These are phyloP conservation scores for Pichia norvegensis DNA, from an alignment of 1,139 yeast species.

Conservation along the genomic window DNA sequence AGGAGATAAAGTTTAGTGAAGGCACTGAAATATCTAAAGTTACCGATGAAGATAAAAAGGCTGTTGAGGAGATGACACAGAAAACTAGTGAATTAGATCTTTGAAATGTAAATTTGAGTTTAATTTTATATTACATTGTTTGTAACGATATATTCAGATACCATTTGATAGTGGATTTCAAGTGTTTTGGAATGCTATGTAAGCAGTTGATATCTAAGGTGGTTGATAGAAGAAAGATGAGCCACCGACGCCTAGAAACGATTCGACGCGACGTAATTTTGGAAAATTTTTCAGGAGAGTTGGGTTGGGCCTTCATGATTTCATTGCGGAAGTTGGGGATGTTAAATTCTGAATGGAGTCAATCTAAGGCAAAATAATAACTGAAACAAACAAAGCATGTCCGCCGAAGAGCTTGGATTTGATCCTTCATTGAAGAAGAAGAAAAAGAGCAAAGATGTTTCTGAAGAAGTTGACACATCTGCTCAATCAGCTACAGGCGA, in stretches of 20 bases:
- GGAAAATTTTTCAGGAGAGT: neutral
- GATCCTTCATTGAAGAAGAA: constrained; percentile 79
- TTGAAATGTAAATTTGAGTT: neutral
- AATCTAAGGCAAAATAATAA: neutral
- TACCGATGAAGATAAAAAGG: constrained; percentile 33
- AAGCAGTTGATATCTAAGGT: too few species aligned
- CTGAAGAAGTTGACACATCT: constrained; percentile 26
- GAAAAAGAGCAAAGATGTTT: constrained; percentile 55
- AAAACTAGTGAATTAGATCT: constrained; percentile 13
- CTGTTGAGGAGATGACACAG: constrained; percentile 27
- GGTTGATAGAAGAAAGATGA: neutral
- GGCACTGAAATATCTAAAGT: constrained; percentile 17
- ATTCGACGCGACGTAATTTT: neutral
- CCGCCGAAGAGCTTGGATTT: constrained; percentile 55
- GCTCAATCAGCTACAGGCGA: constrained; percentile 23
- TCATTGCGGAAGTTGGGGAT: neutral
- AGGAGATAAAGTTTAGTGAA: constrained; percentile 14
- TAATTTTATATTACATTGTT: neutral
- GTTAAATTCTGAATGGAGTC: neutral
- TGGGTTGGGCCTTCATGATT: too few species aligned
- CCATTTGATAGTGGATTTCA: neutral
- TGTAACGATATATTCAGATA: neutral
- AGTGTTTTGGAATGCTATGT: too few species aligned
- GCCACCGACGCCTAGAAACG: neutral
- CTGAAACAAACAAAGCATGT: constrained; percentile 20